Base-by-base conservation (phyloP, 495 filamentous ascomycete genomes). In the Hypoxylon fuscum region DNA sequence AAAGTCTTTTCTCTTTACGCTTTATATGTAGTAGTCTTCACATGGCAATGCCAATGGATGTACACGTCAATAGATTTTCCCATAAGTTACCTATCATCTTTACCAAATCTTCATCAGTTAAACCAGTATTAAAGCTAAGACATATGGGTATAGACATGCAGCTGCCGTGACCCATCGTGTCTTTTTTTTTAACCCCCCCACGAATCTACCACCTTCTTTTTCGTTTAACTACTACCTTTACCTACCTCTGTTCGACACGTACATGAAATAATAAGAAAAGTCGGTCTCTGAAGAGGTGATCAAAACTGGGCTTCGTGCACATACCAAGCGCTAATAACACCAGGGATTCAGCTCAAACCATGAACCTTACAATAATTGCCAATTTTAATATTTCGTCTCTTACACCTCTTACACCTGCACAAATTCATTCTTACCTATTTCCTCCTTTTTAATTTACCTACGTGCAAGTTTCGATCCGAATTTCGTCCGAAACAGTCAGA, bases 291-390 rank as follows among this genome's bases (percentile, higher is more conserved):
- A 27, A 27, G 25, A 27, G 25, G 25, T 3, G 25, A n/a, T n/a
- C 25, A 4, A 27, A 27, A 4, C 8, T 27, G 8, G 4, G 3
- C 25, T 27, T 27, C 8, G 25, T 27, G 25, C 25, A 27, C 25
- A 27, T 27, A 27, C 55, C 53, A 60, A 56, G 20, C 40, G 8
- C 2, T 42, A 42, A 42, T 7, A 41, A 2, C 50, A 53, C 44
- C 44, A 51, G 46, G 15, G 14, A 11, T 40, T 41, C 38, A 55
- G 31, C 35, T 27, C 9, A n/a, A 45, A 29, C 21, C n/a, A 57
- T 37, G 8, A 22, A 54, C 41, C 47, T 46, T 21, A 5, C 15
- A 40, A 15, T 9, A n/a, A 5, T 14, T 40, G 32, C 12, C 32
- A 2, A 35, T 35, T 6, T 2, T 35, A 14, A 15, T 27, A 15